A percentile compares a stretch with the other conserved stretches of the same genome.
These are phyloP conservation scores for Cucumis variabilis DNA, from an alignment of 331 rosid species.

Conservation along the genomic window DNA sequence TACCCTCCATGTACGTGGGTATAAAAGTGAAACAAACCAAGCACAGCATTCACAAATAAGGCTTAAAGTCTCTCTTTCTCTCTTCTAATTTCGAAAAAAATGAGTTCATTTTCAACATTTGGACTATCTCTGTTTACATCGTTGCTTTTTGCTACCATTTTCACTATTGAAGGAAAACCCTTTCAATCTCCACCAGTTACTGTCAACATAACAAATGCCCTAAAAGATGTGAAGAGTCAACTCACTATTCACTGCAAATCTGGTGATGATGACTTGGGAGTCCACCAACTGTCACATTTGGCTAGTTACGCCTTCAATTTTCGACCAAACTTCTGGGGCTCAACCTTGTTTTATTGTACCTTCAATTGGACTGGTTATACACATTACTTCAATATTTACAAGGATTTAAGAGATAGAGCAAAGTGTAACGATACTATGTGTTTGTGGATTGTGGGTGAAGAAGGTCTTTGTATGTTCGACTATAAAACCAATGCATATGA, in stretches of 20 bases:
- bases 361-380: not conserved
- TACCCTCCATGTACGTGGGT: too few relatives aligned
- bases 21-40: too few relatives aligned
- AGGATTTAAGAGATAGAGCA: not conserved
- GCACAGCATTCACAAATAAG: too few relatives aligned
- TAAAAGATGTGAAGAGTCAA: not conserved
- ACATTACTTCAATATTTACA: not conserved
- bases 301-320: not conserved
- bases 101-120: too few relatives aligned
- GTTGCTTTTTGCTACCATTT: not conserved
- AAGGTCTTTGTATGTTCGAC: not conserved
- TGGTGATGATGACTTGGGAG: not conserved
- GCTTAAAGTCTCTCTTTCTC: too few relatives aligned
- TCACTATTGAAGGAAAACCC: not conserved
- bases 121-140: too few relatives aligned
- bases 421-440: not conserved
- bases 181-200: not conserved
- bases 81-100: too few relatives aligned
- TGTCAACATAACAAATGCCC: not conserved
- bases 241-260: constrained; percentile 29
- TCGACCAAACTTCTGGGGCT: not conserved
- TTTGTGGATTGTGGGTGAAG: constrained; percentile 22
- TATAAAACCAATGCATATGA: not conserved
- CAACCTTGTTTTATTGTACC: not conserved
- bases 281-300: not conserved